A percentile compares a stretch with the other conserved stretches of the same genome.
phyloP scores from a whole-genome alignment of 495 filamentous ascomycete genomes.

The Penicillium argentinense region DNA sequence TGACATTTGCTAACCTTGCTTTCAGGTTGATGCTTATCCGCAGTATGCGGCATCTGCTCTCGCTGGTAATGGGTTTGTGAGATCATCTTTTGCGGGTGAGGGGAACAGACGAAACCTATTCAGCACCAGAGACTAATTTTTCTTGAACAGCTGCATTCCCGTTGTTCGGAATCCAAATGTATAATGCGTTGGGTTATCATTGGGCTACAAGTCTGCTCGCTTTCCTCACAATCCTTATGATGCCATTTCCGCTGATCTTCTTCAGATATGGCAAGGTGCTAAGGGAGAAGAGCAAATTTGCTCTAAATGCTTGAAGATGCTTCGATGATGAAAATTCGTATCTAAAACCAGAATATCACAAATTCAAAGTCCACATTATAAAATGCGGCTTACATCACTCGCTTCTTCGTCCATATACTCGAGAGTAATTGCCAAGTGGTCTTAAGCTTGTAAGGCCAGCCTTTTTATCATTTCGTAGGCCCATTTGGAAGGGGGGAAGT shows the following conservation, averaged over 20 bases:
- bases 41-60: conserved; percentile 77
- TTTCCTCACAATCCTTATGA: conserved; percentile 59
- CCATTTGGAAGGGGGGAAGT: no score
- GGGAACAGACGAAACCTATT: conserved; percentile 20
- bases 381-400: no score
- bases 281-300: background rate
- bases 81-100: conserved; percentile 74
- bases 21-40: conserved; percentile 71
- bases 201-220: conserved; percentile 65
- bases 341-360: no score
- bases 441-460: no score
- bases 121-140: background rate
- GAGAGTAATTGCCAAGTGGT: no score
- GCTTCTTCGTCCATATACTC: no score
- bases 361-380: no score
- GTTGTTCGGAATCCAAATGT: conserved; percentile 61
- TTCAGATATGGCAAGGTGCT: conserved; percentile 42
- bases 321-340: no score
- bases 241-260: conserved; percentile 56
- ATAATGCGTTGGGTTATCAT: conserved; percentile 58
- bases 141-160: conserved; percentile 53
- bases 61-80: conserved; percentile 75
- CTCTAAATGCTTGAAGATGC: background rate
- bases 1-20: background rate
- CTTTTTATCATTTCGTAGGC: no score